phyloP scores from a whole-genome alignment of 108 stramenopile genomes.

The Stephanodiscus triporus region DNA sequence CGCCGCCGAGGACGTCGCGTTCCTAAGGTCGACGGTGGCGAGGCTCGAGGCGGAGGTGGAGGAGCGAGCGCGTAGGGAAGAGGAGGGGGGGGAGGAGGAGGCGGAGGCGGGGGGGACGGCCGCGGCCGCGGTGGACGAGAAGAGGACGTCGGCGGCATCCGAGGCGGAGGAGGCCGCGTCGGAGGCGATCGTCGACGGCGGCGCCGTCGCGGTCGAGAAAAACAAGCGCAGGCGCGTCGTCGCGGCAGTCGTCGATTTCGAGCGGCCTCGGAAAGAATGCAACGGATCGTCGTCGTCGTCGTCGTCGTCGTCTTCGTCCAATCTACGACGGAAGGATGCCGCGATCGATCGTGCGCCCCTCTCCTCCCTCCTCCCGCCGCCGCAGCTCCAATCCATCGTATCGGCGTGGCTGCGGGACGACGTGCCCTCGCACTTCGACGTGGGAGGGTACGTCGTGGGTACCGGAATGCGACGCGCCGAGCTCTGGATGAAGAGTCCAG shows the following conservation, averaged over 20 bases:
- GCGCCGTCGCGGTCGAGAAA: no score
- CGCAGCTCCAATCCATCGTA: conserved; percentile 44
- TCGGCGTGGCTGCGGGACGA: conserved; percentile 91
- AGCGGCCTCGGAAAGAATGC: background rate
- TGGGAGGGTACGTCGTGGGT: conserved; percentile 97
- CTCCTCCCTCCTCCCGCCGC: conserved; percentile 52
- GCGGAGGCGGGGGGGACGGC: background rate
- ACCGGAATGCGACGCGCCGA: conserved; percentile 53
- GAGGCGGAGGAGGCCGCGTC: no score
- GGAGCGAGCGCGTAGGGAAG: background rate
- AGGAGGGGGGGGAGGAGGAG: background rate
- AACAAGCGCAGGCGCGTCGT: no score
- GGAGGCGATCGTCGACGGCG: no score
- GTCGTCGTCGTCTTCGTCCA: background rate
- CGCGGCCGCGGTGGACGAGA: no score
- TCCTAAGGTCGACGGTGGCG: background rate
- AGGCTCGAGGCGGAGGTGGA: background rate
- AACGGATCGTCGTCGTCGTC: background rate
- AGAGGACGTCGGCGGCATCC: no score
- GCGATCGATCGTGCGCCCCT: conserved; percentile 19
- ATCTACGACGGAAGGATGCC: background rate
- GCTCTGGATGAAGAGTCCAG: conserved; percentile 83
- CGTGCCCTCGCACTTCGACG: conserved; percentile 93
- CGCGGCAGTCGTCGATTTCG: no score
- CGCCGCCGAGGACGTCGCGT: background rate